Conservation (phyloP, 129 eudicot species). For the Solidago caesia region DNA sequence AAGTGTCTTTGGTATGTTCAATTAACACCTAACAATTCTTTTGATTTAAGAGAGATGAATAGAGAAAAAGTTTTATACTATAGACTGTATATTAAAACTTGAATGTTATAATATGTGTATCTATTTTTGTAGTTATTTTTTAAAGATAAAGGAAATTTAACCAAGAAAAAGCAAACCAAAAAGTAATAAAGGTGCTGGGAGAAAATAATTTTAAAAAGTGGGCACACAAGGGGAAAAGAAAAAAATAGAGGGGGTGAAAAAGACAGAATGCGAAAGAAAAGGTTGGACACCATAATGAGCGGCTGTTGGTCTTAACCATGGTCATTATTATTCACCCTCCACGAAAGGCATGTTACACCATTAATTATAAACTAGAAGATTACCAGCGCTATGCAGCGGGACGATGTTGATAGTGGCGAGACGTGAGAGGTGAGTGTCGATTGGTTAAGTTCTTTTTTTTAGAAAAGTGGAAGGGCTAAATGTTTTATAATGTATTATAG, state of each 20-base stretch:
- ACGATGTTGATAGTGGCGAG: no score
- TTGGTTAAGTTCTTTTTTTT: no score
- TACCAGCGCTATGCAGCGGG: no score
- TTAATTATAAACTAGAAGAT: no score
- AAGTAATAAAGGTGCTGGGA: constrained; percentile 17
- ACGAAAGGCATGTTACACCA: constrained; percentile 37
- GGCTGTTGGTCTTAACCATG: constrained; percentile 31
- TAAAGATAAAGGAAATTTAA: background rate
- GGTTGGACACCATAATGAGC: constrained; percentile 29
- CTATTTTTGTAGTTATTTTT: background rate
- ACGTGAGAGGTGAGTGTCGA: no score
- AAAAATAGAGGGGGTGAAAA: constrained; percentile 30
- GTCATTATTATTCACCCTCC: constrained; percentile 34
- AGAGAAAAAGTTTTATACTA: no score
- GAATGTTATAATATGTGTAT: background rate
- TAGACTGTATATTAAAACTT: no score
- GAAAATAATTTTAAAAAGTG: constrained; percentile 22
- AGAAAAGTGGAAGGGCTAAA: no score
- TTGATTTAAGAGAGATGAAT: no score
- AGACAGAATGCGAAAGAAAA: constrained; percentile 35
- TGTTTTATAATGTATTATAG: no score
- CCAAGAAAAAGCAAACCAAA: constrained; percentile 6
- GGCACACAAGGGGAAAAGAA: constrained; percentile 20
- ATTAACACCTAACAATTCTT: no score
- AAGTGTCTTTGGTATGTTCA: no score